Conservation (phyloP, 345 rosid species). For the Sisymbrium altissimum region DNA sequence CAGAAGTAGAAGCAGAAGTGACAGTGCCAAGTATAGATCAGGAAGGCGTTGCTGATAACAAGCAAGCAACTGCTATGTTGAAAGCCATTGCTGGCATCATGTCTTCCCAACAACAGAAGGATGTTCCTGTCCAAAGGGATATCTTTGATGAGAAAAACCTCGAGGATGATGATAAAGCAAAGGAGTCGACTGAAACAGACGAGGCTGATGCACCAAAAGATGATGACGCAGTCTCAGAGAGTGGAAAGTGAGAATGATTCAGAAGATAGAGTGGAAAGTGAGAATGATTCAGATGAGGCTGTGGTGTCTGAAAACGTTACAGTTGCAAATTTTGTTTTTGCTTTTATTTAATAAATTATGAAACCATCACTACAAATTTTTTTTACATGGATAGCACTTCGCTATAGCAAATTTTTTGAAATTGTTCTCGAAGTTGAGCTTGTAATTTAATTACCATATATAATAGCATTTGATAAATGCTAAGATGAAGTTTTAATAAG, state of each 20-base stretch:
- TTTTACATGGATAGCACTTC: too few relatives aligned
- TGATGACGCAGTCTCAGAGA: slow-evolving; percentile 4
- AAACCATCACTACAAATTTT: too few relatives aligned
- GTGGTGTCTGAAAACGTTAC: slow-evolving; percentile 1
- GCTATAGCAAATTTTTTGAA: too few relatives aligned
- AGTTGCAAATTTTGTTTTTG: slow-evolving; percentile 7
- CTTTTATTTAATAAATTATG: background rate
- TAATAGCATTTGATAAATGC: too few relatives aligned
- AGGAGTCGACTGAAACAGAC: slow-evolving; percentile 7
- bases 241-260: slow-evolving; percentile 11
- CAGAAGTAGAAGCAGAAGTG: slow-evolving; percentile 45
- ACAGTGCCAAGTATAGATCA: slow-evolving; percentile 37
- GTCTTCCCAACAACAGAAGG: slow-evolving; percentile 66
- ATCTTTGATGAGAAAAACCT: slow-evolving; percentile 61
- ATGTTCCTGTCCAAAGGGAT: slow-evolving; percentile 76
- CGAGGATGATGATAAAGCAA: slow-evolving; percentile 27
- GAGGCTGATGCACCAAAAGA: slow-evolving; percentile 18
- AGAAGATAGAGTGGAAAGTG: slow-evolving; percentile 16
- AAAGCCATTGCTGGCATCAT: slow-evolving; percentile 76
- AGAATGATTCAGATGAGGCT: background rate
- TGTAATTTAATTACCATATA: too few relatives aligned
- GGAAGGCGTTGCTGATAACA: slow-evolving; percentile 47
- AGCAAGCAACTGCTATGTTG: slow-evolving; percentile 58
- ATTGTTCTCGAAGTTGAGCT: too few relatives aligned
- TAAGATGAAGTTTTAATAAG: too few relatives aligned